A percentile compares a stretch with the other conserved stretches of the same genome.
These are phyloP conservation scores for Scytalidium sp. DNA, from an alignment of 2,329 filamentous ascomycete species.

Conservation along the genomic window DNA sequence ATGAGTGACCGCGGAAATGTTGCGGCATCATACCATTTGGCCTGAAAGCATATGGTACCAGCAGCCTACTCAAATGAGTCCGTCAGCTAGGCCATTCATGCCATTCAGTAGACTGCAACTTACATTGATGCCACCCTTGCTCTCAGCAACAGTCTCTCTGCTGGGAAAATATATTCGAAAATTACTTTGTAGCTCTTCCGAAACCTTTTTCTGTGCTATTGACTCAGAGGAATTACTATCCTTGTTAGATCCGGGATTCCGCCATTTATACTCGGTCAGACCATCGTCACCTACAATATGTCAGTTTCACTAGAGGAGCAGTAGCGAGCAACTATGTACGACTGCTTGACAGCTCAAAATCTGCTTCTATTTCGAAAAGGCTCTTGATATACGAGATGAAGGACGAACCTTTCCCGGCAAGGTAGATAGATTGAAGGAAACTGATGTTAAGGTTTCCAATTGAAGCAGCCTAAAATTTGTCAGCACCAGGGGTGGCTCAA, in stretches of 20 bases:
- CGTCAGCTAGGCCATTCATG: neutral
- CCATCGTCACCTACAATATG: constrained; percentile 40
- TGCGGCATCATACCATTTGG: constrained; percentile 66
- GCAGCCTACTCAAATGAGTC: constrained; percentile 46
- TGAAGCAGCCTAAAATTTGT: constrained; percentile 63
- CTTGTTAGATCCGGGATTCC: constrained; percentile 19
- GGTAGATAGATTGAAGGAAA: constrained; percentile 43
- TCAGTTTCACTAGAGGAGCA: too few species aligned
- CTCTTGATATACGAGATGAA: neutral
- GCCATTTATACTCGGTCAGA: constrained; percentile 36
- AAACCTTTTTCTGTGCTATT: constrained; percentile 15
- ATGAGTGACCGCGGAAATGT: constrained; percentile 72
- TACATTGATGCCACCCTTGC: constrained; percentile 60
- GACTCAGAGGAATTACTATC: constrained; percentile 10
- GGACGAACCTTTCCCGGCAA: constrained; percentile 51
- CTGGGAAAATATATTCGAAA: constrained; percentile 83
- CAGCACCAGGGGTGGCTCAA: constrained; percentile 5
- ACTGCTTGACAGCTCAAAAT: too few species aligned
- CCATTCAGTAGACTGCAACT: too few species aligned
- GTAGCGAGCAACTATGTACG: too few species aligned
- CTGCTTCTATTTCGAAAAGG: too few species aligned
- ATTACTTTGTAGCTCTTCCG: constrained; percentile 36
- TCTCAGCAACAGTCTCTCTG: constrained; percentile 61
- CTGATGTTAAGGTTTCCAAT: constrained; percentile 53
- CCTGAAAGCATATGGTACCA: constrained; percentile 79